phyloP scores from a whole-genome alignment of 2,329 filamentous ascomycete genomes.

The Xylariaceae sp. region DNA sequence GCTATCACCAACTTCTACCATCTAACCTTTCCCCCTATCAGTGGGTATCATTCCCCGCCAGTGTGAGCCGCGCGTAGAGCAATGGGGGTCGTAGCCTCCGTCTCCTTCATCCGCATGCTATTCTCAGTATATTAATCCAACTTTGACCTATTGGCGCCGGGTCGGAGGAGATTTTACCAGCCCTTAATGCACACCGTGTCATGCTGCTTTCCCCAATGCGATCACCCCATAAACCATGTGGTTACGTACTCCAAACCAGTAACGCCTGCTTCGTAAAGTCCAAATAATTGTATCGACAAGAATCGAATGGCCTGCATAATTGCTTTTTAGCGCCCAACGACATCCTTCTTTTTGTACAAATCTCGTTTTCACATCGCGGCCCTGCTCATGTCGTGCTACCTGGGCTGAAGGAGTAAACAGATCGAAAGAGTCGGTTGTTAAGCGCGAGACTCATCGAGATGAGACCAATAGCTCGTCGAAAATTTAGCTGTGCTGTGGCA shows the following conservation, averaged over 20 bases:
- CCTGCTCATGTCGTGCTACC: background rate
- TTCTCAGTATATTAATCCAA: constrained; percentile 27
- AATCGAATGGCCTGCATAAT: constrained; percentile 13
- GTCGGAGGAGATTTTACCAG: constrained; percentile 6
- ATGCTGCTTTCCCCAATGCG: constrained; percentile 24
- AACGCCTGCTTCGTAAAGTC: constrained; percentile 32
- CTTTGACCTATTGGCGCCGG: background rate
- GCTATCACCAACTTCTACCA: constrained; percentile 12
- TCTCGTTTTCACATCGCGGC: constrained; percentile 1
- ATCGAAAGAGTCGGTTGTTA: background rate
- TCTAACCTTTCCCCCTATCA: constrained; percentile 5
- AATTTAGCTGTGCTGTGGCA: constrained; percentile 37
- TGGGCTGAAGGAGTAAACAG: constrained; percentile 3
- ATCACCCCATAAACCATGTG: constrained; percentile 22
- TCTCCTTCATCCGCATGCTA: no score
- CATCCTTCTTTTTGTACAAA: constrained; percentile 22
- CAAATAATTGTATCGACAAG: constrained; percentile 31
- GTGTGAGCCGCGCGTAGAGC: background rate
- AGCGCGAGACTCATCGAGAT: background rate
- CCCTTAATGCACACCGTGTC: constrained; percentile 16
- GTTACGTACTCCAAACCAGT: constrained; percentile 30
- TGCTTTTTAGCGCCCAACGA: constrained; percentile 5
- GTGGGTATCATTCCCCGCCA: background rate
- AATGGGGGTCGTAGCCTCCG: no score
- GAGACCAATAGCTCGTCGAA: background rate